Evolutionary conservation across 2,329 filamentous ascomycete species (phyloP).

Genomic region (Colletotrichum noveboracense): DNA sequence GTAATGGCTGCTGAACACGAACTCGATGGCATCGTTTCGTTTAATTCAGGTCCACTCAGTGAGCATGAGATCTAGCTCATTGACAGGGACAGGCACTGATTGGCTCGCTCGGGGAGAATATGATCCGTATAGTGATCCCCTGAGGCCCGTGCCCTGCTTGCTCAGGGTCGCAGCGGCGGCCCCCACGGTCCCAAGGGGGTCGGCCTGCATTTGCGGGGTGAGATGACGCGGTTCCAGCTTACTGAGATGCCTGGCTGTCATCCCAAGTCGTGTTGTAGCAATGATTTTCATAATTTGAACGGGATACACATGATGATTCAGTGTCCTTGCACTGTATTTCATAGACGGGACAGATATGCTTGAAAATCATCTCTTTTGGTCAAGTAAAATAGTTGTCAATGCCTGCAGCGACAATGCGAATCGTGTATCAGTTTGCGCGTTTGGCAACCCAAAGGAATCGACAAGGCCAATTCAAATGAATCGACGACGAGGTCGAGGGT

Average conservation of each 20-base stretch:
- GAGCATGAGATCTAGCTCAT: conserved; percentile 7
- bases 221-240: background rate
- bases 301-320: background rate
- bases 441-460: background rate
- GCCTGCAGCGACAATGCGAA: background rate
- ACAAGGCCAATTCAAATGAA: background rate
- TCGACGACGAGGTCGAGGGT: background rate
- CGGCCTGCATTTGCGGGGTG: conserved; percentile 2
- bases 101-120: conserved; percentile 11
- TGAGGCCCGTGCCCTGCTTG: background rate
- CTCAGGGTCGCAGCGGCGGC: background rate
- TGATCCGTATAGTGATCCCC: conserved; percentile 9
- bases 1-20: conserved; percentile 11
- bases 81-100: background rate
- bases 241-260: background rate
- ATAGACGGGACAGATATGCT: background rate
- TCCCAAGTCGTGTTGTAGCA: background rate
- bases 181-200: background rate
- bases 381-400: background rate
- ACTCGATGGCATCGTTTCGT: conserved; percentile 12
- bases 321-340: background rate
- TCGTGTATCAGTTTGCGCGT: conserved; percentile 22
- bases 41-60: conserved; percentile 19
- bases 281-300: background rate
- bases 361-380: background rate